phyloP scores from a whole-genome alignment of 2,329 filamentous ascomycete species.

The Colletotrichum australisinense region DNA sequence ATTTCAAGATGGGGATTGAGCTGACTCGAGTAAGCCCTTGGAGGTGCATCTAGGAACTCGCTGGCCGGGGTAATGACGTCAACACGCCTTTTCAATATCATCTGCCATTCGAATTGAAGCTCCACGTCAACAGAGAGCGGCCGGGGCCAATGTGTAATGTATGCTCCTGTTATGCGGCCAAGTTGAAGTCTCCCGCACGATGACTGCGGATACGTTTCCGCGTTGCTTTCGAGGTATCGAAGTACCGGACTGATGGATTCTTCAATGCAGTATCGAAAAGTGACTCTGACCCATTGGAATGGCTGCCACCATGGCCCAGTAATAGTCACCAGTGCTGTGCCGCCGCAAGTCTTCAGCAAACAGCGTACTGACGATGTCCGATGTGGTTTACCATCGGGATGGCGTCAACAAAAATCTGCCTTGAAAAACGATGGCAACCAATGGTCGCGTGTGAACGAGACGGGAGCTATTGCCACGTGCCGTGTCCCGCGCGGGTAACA shows the following conservation, averaged over 20 bases:
- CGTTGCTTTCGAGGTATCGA: not conserved
- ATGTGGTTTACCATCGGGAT: not conserved
- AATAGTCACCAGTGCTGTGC: not conserved
- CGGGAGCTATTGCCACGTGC: conserved; percentile 26
- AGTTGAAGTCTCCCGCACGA: not conserved
- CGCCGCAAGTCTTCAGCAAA: not conserved
- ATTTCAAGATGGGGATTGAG: not conserved
- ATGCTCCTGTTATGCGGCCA: not conserved
- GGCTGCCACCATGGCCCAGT: not conserved
- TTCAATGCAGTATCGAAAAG: conserved; percentile 9
- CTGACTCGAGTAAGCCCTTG: not conserved
- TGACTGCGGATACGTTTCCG: not conserved
- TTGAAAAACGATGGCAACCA: not conserved
- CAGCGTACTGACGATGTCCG: not conserved
- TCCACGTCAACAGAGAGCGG: not conserved
- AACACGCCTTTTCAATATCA: not conserved
- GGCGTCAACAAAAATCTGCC: not conserved
- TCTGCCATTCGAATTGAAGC: not conserved
- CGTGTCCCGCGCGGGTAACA: conserved; percentile 9
- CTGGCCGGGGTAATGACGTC: not conserved
- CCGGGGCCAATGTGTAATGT: not conserved
- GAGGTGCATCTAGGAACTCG: not conserved
- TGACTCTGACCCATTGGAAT: not conserved
- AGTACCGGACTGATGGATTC: not conserved
- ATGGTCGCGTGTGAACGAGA: not conserved